phyloP scores from a whole-genome alignment of 345 rosid genomes.

The Bruguiera sexangula region DNA sequence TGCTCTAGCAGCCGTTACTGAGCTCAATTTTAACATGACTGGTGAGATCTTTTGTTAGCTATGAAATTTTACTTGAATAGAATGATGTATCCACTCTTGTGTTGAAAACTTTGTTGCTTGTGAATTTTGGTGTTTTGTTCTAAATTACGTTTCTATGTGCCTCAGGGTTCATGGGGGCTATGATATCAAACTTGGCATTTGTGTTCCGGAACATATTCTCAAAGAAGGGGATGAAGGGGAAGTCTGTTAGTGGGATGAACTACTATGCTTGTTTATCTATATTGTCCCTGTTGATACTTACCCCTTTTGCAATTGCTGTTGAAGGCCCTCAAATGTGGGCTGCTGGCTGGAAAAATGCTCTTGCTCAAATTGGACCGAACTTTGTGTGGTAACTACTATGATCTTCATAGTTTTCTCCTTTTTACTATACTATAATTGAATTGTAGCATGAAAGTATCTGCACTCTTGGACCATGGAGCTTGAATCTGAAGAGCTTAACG shows the following conservation, averaged over 20 bases:
- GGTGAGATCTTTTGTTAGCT: constrained; percentile 40
- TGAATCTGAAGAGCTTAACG: too few species aligned
- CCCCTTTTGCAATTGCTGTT: constrained; percentile 90
- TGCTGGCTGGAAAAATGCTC: constrained; percentile 77
- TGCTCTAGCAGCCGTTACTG: constrained; percentile 85
- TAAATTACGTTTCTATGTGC: constrained; percentile 14
- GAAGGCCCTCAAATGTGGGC: constrained; percentile 97
- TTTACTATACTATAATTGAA: background rate
- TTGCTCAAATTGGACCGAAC: constrained; percentile 76
- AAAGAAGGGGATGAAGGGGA: constrained; percentile 94
- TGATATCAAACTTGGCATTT: constrained; percentile 92
- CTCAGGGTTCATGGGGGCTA: constrained; percentile 97
- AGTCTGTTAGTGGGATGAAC: constrained; percentile 92
- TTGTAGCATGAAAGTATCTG: too few species aligned
- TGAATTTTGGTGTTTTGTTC: constrained; percentile 4
- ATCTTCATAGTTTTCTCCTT: background rate
- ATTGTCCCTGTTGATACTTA: constrained; percentile 72
- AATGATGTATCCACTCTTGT: background rate
- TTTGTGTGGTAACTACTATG: constrained; percentile 61
- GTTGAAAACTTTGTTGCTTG: background rate
- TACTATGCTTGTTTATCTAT: constrained; percentile 91
- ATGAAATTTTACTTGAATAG: background rate
- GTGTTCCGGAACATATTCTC: constrained; percentile 93
- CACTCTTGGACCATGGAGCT: too few species aligned
- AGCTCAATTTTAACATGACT: constrained; percentile 87